phyloP scores from a whole-genome alignment of 495 filamentous ascomycete species.

The Margaritispora aquatica region DNA sequence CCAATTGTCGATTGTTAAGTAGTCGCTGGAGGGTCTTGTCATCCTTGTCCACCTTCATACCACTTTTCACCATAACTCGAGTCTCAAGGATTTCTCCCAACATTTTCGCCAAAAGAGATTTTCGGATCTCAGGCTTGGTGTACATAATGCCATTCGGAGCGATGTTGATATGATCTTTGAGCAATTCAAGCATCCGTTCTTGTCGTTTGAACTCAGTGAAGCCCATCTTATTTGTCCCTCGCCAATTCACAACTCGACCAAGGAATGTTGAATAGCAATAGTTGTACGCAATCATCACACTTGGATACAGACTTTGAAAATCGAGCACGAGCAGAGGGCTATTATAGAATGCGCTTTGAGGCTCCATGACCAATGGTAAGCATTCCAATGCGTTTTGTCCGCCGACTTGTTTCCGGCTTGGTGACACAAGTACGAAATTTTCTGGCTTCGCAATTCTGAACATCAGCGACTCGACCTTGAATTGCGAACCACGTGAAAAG shows the following conservation, averaged over 20 bases:
- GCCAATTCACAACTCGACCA: constrained; percentile 77
- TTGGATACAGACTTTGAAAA: constrained; percentile 94
- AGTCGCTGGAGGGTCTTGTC: constrained; percentile 82
- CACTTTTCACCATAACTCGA: constrained; percentile 94
- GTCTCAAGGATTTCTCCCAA: constrained; percentile 93
- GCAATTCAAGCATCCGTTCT: constrained; percentile 65
- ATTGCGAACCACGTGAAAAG: constrained; percentile 88
- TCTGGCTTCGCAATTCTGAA: constrained; percentile 97
- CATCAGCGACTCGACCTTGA: constrained; percentile 98
- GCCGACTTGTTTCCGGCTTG: constrained; percentile 85
- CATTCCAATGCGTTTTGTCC: constrained; percentile 94
- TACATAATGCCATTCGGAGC: constrained; percentile 97
- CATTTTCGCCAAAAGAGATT: constrained; percentile 93
- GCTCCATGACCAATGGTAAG: constrained; percentile 94
- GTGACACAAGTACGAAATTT: constrained; percentile 85
- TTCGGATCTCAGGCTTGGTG: constrained; percentile 75
- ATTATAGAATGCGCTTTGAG: constrained; percentile 88
- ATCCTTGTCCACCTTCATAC: constrained; percentile 92
- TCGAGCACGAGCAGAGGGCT: constrained; percentile 88
- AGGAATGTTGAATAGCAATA: constrained; percentile 98
- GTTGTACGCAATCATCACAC: constrained; percentile 98
- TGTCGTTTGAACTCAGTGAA: constrained; percentile 78
- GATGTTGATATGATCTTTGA: constrained; percentile 86
- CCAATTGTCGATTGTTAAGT: constrained; percentile 89
- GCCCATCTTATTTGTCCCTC: constrained; percentile 90